Conservation (phyloP, 2,329 filamentous ascomycete species). For the Clonostachys rosea region DNA sequence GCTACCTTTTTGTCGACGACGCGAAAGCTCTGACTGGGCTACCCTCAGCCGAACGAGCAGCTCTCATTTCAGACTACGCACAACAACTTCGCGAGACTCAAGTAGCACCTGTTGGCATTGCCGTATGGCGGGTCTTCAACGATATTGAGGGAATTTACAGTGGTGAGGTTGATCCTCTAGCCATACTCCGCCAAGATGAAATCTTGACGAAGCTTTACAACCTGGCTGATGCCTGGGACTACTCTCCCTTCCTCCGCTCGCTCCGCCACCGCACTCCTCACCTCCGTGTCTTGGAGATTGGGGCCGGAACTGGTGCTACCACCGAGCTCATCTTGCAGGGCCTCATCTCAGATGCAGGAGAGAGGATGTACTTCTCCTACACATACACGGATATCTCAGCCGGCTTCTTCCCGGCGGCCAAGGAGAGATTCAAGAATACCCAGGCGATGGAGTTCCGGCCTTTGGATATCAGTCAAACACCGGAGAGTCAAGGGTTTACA, state of each 20-base stretch:
- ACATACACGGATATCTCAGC: slow-evolving; percentile 21
- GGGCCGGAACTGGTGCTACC: slow-evolving; percentile 22
- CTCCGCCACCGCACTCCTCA: slow-evolving; percentile 4
- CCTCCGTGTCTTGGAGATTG: slow-evolving; percentile 17
- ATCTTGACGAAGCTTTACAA: neutral
- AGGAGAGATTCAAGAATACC: neutral
- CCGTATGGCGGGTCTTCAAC: neutral
- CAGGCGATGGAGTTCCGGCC: slow-evolving; percentile 13
- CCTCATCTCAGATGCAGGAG: neutral
- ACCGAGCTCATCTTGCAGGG: slow-evolving; percentile 9
- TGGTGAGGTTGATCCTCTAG: neutral
- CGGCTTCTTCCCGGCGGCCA: slow-evolving; percentile 16
- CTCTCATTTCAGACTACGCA: no score
- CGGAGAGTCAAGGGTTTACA: slow-evolving; percentile 18
- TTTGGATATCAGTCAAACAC: slow-evolving; percentile 22
- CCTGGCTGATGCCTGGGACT: neutral
- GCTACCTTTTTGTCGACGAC: no score
- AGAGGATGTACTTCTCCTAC: slow-evolving; percentile 8
- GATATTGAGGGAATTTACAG: neutral
- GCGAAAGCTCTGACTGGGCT: no score
- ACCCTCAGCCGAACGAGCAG: no score
- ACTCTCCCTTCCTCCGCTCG: neutral
- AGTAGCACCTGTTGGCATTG: no score
- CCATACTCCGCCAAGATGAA: neutral
- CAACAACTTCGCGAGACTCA: no score